These are phyloP conservation scores for Haplosporangium gracile DNA, from an alignment of 192 early-diverging fungal species.

Conservation along the genomic window DNA sequence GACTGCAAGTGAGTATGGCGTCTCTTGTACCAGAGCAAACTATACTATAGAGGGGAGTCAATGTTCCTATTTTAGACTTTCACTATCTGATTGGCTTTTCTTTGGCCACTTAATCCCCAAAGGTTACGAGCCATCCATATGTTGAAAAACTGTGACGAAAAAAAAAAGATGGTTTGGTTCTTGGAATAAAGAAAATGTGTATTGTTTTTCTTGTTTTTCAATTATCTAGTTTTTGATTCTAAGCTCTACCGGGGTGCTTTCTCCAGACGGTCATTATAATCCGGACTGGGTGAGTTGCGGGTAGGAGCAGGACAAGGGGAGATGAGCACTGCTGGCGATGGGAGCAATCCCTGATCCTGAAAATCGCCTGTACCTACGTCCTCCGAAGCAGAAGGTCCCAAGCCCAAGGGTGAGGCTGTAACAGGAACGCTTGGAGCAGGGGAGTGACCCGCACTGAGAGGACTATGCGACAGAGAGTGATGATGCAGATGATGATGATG, in stretches of 20 bases:
- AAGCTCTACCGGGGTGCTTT: neutral
- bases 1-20: too few species aligned
- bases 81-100: too few species aligned
- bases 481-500: slow-evolving; percentile 10
- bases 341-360: neutral
- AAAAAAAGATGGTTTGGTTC: neutral
- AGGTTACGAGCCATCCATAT: too few species aligned
- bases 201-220: too few species aligned
- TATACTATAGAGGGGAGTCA: too few species aligned
- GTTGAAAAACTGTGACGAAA: too few species aligned
- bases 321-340: neutral
- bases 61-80: too few species aligned
- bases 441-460: slow-evolving; percentile 11
- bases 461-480: neutral
- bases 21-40: too few species aligned
- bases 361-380: neutral
- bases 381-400: neutral
- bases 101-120: too few species aligned
- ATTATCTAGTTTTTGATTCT: neutral
- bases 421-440: neutral
- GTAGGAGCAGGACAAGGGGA: neutral
- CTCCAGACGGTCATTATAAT: neutral
- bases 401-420: neutral
- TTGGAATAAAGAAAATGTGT: too few species aligned
- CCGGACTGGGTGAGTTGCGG: neutral